Evolutionary conservation across 2,329 filamentous ascomycete genomes (phyloP), one percentile per base, ranked within the genome.

Genomic region (Fusarium palustre): DNA sequence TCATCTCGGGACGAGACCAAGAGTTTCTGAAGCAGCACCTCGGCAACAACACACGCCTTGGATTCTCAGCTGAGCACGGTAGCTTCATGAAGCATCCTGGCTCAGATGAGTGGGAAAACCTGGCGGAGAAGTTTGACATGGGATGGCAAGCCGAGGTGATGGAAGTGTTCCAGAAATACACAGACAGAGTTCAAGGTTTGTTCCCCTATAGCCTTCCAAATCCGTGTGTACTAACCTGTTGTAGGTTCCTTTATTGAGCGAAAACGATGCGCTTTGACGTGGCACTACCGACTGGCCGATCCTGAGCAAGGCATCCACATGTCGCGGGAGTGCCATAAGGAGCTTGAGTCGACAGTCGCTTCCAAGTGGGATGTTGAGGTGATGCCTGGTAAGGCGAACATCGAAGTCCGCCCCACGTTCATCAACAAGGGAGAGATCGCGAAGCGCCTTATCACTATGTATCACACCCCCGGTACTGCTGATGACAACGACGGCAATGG

Each of bases 391-490:
- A 99, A 98, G 82, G 95, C 95, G 66, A 98, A 98, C 77, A 85
- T 99, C 28, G 96, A 99, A 80, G 95, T 98, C 33, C 91, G 96
- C n/a, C 95, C 95, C 30, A 94, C 91, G 1, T 97, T 97, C 76
- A 94, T 99, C 82, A 98, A 98, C 86, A 99, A 99, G 84, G 96
- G 96, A 31, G 94, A 97, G 80, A 98, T 98, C 69, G 92, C 91
- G 18, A 94, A 93, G 81, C 89, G 91, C 8, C 86, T 99, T 20
- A 90, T 98, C 38, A 83, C 88, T 24, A 89, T 90, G 48, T 97
- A 97, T 79, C 89, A 85, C 73, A 81, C 80, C 59, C 82, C 76
- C 5, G 81, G 83, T 9, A 82, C 80, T 3, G 79, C 79, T 2
- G 84, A 84, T 6, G 81, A 80, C 4, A 80, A 81, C 3, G 83